Conservation (phyloP, 1,284 basidiomycete genomes). For the Marasmius tenuissimus region DNA sequence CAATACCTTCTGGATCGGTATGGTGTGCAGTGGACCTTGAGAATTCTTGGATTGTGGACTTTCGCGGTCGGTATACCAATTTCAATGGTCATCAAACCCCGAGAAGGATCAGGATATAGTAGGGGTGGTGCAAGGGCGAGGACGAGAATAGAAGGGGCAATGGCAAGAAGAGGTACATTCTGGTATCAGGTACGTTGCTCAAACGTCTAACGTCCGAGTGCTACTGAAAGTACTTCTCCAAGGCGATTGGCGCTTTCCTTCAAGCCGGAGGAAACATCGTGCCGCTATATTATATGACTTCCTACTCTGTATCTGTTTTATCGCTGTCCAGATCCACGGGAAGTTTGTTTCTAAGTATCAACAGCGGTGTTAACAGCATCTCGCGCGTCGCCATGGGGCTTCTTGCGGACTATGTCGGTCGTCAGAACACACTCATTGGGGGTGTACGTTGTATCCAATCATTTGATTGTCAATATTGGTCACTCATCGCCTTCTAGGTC, state of each 20-base stretch:
- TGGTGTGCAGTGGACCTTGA: slow-evolving; percentile 36
- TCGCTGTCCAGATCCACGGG: slow-evolving; percentile 36
- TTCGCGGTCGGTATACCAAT: slow-evolving; percentile 37
- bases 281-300: slow-evolving; percentile 43
- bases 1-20: slow-evolving; percentile 34
- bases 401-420: slow-evolving; percentile 40
- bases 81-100: slow-evolving; percentile 31
- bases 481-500: slow-evolving; percentile 24
- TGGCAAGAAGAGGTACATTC: slow-evolving; percentile 42
- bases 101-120: slow-evolving; percentile 22
- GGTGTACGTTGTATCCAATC: slow-evolving; percentile 29
- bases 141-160: slow-evolving; percentile 32
- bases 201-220: neutral
- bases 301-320: slow-evolving; percentile 41
- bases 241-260: slow-evolving; percentile 42
- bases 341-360: slow-evolving; percentile 40
- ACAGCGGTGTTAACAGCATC: slow-evolving; percentile 43
- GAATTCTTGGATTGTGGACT: slow-evolving; percentile 42
- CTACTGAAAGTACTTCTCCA: neutral
- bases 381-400: slow-evolving; percentile 42
- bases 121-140: slow-evolving; percentile 8
- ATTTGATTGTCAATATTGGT: neutral
- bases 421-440: slow-evolving; percentile 45
- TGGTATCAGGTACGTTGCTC: slow-evolving; percentile 35
- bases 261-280: slow-evolving; percentile 47